These are phyloP conservation scores for Melanomma pulvis-pyrius DNA, from an alignment of 495 filamentous ascomycete species.

Conservation along the genomic window DNA sequence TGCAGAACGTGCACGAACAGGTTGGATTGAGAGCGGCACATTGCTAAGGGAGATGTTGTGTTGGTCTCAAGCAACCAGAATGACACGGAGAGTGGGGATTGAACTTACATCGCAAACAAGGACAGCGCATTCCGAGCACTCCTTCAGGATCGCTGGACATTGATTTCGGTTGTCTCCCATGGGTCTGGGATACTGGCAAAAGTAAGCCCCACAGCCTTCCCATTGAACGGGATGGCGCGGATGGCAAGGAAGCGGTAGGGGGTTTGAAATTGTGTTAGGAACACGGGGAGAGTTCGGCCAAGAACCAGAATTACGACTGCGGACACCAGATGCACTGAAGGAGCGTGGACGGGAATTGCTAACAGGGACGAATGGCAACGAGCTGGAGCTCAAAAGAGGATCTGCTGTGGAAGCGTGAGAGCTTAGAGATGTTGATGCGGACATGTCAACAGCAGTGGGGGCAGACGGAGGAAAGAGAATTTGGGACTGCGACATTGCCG, in stretches of 20 bases:
- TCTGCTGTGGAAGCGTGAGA: constrained; percentile 25
- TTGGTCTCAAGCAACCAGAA: not conserved
- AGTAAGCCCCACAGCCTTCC: constrained; percentile 63
- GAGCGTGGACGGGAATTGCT: constrained; percentile 36
- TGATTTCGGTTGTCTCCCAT: constrained; percentile 56
- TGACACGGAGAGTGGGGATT: not conserved
- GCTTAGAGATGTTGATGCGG: constrained; percentile 24
- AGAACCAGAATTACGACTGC: constrained; percentile 24
- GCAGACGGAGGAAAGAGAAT: constrained; percentile 28
- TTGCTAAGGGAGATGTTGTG: constrained; percentile 11
- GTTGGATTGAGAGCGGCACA: constrained; percentile 52
- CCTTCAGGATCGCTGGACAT: constrained; percentile 53
- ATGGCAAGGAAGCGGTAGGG: constrained; percentile 49
- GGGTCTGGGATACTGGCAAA: constrained; percentile 56
- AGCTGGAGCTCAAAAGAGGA: constrained; percentile 10
- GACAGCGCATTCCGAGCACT: constrained; percentile 59
- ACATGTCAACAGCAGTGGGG: constrained; percentile 31
- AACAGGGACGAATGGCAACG: constrained; percentile 26
- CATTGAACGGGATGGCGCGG: constrained; percentile 50
- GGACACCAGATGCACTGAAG: constrained; percentile 33
- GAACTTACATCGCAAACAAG: constrained; percentile 57
- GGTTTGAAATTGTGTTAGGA: constrained; percentile 20
- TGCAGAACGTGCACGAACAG: constrained; percentile 59
- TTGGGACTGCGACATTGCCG: constrained; percentile 32
- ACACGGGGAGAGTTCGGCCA: constrained; percentile 22